Evolutionary conservation across 108 stramenopile genomes (phyloP).

Genomic region (Aureococcus anophagefferens): DNA sequence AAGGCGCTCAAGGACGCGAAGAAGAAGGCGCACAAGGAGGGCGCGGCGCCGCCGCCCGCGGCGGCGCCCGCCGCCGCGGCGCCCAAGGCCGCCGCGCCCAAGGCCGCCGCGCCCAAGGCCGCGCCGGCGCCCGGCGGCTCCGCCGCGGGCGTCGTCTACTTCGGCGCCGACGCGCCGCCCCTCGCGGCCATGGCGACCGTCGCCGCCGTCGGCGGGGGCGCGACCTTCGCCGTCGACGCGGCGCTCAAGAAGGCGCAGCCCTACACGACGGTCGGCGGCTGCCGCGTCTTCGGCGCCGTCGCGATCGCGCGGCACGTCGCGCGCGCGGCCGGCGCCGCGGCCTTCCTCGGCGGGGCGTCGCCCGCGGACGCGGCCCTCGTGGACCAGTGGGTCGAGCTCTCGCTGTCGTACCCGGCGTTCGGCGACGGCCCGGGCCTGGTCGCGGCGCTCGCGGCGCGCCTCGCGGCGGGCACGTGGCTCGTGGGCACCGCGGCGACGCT

Average conservation of each 20-base stretch:
- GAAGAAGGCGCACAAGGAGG: not conserved
- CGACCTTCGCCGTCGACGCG: constrained; percentile 4
- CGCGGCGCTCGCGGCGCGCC: constrained; percentile 57
- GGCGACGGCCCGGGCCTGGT: constrained; percentile 37
- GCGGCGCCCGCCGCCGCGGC: not conserved
- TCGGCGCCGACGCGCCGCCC: constrained; percentile 3
- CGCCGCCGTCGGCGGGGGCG: constrained; percentile 51
- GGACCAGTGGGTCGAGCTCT: constrained; percentile 87
- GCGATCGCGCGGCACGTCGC: not conserved
- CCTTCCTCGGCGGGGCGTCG: not conserved
- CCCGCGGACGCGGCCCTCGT: constrained; percentile 28
- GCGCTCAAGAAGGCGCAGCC: constrained; percentile 14
- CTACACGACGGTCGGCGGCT: not conserved
- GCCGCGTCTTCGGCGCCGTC: not conserved
- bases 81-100: not conserved
- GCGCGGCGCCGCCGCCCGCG: not conserved
- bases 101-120: not conserved
- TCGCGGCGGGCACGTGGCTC: constrained; percentile 51
- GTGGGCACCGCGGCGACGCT: constrained; percentile 63
- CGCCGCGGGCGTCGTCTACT: not conserved
- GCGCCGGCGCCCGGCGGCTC: constrained; percentile 12
- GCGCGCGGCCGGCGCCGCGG: not conserved
- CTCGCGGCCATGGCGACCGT: constrained; percentile 24
- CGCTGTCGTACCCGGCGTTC: constrained; percentile 47
- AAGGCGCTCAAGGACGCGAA: constrained; percentile 57